Percentiles rank a stretch among this genome's conserved stretches.
phyloP scores from a whole-genome alignment of 495 filamentous ascomycete species.

The Penicillium atrosanguineum region DNA sequence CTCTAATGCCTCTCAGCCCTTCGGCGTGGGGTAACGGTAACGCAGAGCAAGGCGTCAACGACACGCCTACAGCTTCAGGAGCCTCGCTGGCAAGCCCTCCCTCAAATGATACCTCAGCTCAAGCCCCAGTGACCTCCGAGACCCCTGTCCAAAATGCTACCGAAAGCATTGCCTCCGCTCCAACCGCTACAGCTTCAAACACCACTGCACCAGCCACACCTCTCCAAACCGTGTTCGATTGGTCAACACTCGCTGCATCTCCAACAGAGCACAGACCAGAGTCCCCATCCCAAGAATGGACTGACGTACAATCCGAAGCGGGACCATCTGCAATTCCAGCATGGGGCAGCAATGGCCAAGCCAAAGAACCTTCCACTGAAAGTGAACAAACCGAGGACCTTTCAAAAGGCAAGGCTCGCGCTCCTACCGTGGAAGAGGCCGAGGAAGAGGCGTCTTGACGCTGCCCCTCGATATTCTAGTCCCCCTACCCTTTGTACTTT shows the following conservation, averaged over 20 bases:
- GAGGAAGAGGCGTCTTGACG: conserved; percentile 37
- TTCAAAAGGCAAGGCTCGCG: conserved; percentile 46
- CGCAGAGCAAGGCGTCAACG: conserved; percentile 1
- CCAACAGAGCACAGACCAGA: conserved; percentile 19
- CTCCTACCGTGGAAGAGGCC: conserved; percentile 48
- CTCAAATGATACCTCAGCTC: neutral
- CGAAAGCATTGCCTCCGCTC: neutral
- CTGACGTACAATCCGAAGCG: conserved; percentile 28
- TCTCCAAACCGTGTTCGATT: conserved; percentile 9
- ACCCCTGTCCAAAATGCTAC: neutral
- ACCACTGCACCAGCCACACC: neutral
- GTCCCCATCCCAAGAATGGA: conserved; percentile 39
- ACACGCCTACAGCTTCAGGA: conserved; percentile 13
- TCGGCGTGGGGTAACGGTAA: conserved; percentile 22
- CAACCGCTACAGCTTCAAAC: neutral
- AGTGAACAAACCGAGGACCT: conserved; percentile 7
- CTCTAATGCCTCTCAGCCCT: conserved; percentile 64
- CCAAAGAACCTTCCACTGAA: conserved; percentile 1
- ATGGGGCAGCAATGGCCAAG: conserved; percentile 13
- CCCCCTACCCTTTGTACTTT: conserved; percentile 5
- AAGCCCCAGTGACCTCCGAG: neutral
- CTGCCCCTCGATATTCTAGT: neutral
- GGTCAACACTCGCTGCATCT: conserved; percentile 10
- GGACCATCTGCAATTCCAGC: conserved; percentile 10
- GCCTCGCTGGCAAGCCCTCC: neutral